phyloP scores from a whole-genome alignment of 345 rosid genomes.

The Hibiscus trionum region DNA sequence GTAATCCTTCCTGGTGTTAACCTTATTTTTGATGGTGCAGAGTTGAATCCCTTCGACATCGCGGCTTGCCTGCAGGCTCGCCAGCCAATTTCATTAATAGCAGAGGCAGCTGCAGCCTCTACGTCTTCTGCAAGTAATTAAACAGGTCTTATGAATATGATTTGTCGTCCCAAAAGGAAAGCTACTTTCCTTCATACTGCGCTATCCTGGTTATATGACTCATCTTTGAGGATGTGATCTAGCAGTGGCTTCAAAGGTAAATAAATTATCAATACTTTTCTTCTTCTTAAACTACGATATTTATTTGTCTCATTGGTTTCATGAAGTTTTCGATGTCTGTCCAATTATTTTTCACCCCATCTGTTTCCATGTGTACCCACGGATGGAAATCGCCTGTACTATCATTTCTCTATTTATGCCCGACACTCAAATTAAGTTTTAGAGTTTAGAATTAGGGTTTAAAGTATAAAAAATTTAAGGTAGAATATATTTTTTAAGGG shows the following conservation, averaged over 20 bases:
- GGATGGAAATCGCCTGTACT: no score
- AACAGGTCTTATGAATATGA: constrained; percentile 26
- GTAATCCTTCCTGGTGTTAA: constrained; percentile 86
- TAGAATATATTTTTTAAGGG: no score
- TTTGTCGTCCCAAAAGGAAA: constrained; percentile 5
- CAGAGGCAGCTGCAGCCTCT: constrained; percentile 78
- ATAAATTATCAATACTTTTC: background rate
- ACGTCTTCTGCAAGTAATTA: constrained; percentile 34
- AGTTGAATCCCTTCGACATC: constrained; percentile 83
- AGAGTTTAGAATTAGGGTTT: no score
- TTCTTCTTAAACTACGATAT: background rate
- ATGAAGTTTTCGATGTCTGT: background rate
- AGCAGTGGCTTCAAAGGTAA: constrained; percentile 1
- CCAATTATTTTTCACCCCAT: background rate
- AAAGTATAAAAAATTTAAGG: no score
- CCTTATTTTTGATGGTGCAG: constrained; percentile 81
- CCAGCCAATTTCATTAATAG: constrained; percentile 80
- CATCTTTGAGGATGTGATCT: constrained; percentile 6
- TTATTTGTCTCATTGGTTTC: background rate
- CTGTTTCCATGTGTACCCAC: background rate
- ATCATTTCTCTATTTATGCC: no score
- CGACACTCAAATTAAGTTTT: no score
- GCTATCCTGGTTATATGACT: constrained; percentile 9
- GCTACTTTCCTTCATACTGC: constrained; percentile 7
- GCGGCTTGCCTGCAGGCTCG: constrained; percentile 97